Evolutionary conservation across 768 basidiomycete genomes (phyloP).

Genomic region (Steccherinum ochraceum): DNA sequence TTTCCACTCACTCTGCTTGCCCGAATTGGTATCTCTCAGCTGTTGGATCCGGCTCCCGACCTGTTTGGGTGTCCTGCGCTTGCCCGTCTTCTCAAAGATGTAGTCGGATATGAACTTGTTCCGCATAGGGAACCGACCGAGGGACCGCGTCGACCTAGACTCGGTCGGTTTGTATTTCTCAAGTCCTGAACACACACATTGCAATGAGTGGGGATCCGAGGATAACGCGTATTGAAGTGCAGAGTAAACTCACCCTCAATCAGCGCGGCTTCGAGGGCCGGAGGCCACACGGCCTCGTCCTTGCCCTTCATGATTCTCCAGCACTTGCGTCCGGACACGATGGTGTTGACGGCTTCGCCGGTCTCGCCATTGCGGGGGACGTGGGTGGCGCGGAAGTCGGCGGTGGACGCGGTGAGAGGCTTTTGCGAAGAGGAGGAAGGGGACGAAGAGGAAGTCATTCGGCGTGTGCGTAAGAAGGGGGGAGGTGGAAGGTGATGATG

Average conservation of each 20-base stretch:
- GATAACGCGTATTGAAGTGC: not conserved
- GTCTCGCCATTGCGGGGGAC: conserved; percentile 7
- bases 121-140: conserved; percentile 72
- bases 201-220: conserved; percentile 11
- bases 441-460: not conserved
- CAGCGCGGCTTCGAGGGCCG: conserved; percentile 69
- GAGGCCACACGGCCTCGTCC: conserved; percentile 76
- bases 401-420: not conserved
- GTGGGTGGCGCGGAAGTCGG: not conserved
- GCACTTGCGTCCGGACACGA: conserved; percentile 63
- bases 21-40: conserved; percentile 66
- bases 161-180: conserved; percentile 68
- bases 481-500: not conserved
- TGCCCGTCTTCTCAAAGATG: conserved; percentile 63
- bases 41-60: conserved; percentile 79
- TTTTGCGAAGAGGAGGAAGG: not conserved
- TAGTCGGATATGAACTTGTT: conserved; percentile 79
- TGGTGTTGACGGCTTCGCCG: conserved; percentile 55
- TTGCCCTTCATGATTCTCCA: conserved; percentile 68
- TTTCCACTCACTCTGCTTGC: conserved; percentile 63
- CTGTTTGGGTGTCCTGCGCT: conserved; percentile 68
- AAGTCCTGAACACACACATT: conserved; percentile 39
- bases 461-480: not conserved
- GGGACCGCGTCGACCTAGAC: conserved; percentile 63
- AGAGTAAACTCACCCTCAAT: conserved; percentile 50